phyloP scores from a whole-genome alignment of 163 green algal species.

The Prototheca cutis region DNA sequence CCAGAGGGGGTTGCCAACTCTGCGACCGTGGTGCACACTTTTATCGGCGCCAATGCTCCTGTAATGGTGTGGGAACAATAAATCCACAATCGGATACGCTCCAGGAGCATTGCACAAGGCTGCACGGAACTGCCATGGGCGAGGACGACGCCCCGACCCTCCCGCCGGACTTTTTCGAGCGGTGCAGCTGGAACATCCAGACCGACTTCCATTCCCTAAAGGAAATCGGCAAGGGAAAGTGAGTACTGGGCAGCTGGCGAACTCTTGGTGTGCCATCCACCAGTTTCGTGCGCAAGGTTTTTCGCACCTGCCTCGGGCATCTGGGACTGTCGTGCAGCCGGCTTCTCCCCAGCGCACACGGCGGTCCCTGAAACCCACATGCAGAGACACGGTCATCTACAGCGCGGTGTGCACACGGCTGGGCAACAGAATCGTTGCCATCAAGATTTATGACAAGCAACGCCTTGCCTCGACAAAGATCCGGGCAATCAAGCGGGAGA shows the following conservation, averaged over 20 bases:
- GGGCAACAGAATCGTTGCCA: slow-evolving; percentile 30
- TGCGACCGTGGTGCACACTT: too few species aligned
- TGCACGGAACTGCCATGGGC: background rate
- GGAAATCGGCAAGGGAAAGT: slow-evolving; percentile 51
- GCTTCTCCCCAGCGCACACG: too few species aligned
- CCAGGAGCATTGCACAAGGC: too few species aligned
- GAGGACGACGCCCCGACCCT: background rate
- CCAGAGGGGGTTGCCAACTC: too few species aligned
- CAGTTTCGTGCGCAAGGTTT: background rate
- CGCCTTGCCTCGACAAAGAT: slow-evolving; percentile 39
- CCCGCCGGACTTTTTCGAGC: slow-evolving; percentile 6
- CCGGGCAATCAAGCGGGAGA: slow-evolving; percentile 52
- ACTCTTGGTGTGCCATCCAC: too few species aligned
- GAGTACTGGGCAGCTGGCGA: background rate
- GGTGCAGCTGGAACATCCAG: background rate
- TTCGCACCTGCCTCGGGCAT: too few species aligned
- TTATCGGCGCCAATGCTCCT: too few species aligned
- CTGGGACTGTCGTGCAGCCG: too few species aligned
- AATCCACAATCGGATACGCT: too few species aligned
- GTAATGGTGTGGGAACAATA: too few species aligned
- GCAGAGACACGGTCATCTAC: slow-evolving; percentile 59
- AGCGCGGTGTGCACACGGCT: slow-evolving; percentile 33
- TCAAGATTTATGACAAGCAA: slow-evolving; percentile 60
- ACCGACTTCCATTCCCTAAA: slow-evolving; percentile 33
- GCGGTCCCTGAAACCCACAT: background rate